Conservation (phyloP, 306 rosid genomes). For the Citrullus mucosospermus region DNA sequence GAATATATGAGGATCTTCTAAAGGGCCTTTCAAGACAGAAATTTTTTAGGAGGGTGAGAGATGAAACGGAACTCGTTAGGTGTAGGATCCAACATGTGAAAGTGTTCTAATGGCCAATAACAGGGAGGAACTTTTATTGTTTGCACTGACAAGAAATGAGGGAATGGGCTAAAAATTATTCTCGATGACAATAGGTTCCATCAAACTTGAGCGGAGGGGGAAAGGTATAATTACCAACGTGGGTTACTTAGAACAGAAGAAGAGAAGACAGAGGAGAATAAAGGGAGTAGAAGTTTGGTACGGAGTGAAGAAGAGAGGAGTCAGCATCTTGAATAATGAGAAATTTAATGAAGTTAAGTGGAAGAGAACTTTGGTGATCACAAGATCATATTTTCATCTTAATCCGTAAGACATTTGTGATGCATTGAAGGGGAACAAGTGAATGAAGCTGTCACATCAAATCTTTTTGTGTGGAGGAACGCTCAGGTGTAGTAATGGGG, state of each 20-base stretch:
- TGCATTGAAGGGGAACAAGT: neutral
- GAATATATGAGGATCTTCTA: neutral
- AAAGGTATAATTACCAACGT: neutral
- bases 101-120: neutral
- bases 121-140: neutral
- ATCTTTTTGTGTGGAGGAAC: neutral
- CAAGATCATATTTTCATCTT: neutral
- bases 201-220: neutral
- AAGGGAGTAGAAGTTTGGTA: neutral
- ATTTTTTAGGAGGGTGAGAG: neutral
- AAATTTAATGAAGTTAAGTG: neutral
- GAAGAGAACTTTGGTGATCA: neutral
- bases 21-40: neutral
- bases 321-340: neutral
- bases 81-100: neutral
- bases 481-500: neutral
- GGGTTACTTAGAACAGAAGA: neutral
- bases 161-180: neutral
- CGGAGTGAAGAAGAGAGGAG: neutral
- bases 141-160: neutral
- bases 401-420: neutral
- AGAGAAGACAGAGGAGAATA: neutral
- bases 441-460: neutral
- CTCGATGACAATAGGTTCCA: neutral
- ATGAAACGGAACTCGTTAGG: neutral